Evolutionary conservation across 202 grass and related monocot species (phyloP).

Genomic region (Brachypodium distachyon): DNA sequence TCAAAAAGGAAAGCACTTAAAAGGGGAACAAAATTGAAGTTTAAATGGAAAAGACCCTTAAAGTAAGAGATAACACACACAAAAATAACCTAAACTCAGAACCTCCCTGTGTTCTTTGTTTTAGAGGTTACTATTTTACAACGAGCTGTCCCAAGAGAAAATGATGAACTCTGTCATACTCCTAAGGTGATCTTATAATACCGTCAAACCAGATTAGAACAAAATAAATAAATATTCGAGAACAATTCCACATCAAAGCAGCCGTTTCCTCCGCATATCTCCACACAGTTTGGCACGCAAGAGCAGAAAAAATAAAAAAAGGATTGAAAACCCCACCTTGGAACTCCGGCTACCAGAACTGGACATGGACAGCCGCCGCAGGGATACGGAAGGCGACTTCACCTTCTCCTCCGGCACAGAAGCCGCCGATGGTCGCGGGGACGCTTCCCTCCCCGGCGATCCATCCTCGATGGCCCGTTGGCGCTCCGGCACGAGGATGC

Average conservation of each 20-base stretch:
- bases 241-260: neutral
- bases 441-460: neutral
- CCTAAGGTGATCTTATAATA: neutral
- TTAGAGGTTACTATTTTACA: no score
- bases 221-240: neutral
- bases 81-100: neutral
- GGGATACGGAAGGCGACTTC: constrained; percentile 8
- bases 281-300: neutral
- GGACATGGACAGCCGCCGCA: constrained; percentile 19
- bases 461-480: constrained; percentile 27
- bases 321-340: constrained; percentile 6
- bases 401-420: neutral
- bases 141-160: neutral
- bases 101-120: neutral
- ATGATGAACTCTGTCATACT: neutral
- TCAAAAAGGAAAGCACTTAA: neutral
- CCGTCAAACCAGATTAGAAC: neutral
- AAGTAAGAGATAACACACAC: neutral
- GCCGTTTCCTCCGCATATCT: neutral
- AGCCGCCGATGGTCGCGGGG: neutral
- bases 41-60: neutral
- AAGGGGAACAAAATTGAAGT: neutral
- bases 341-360: constrained; percentile 35
- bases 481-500: constrained; percentile 36
- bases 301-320: neutral